Conservation (phyloP, 148 eudicot species). For the Amaranthus palmeri region DNA sequence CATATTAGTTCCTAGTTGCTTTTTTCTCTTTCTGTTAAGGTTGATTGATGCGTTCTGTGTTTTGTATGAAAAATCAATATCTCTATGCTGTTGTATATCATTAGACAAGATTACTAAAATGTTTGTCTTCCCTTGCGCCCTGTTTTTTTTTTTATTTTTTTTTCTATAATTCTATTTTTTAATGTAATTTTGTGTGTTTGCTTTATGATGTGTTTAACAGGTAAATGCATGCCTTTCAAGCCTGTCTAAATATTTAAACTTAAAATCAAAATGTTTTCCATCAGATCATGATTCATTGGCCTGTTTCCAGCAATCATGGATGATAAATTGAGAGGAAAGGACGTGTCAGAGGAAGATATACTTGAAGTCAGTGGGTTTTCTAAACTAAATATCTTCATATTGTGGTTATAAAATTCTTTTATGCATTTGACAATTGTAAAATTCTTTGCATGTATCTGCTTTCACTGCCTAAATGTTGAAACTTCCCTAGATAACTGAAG, state of each 20-base stretch:
- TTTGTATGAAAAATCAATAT: too few species aligned
- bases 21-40: background rate
- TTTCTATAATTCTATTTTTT: background rate
- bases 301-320: slow-evolving; percentile 93
- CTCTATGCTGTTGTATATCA: background rate
- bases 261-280: slow-evolving; percentile 30
- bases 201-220: slow-evolving; percentile 30
- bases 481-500: too few species aligned
- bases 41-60: background rate
- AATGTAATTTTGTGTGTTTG: slow-evolving; percentile 12
- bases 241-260: slow-evolving; percentile 35
- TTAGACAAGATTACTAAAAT: background rate
- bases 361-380: slow-evolving; percentile 64
- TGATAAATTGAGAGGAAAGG: slow-evolving; percentile 71
- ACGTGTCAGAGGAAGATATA: slow-evolving; percentile 74
- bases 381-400: slow-evolving; percentile 12
- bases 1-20: background rate
- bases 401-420: slow-evolving; percentile 1
- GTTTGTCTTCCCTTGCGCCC: background rate
- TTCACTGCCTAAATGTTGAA: background rate
- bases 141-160: slow-evolving; percentile 1
- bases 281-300: slow-evolving; percentile 51
- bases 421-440: slow-evolving; percentile 6
- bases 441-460: slow-evolving; percentile 10
- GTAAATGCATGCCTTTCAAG: slow-evolving; percentile 34